phyloP scores from a whole-genome alignment of 2,329 filamentous ascomycete species.

The Monosporascus sp. region DNA sequence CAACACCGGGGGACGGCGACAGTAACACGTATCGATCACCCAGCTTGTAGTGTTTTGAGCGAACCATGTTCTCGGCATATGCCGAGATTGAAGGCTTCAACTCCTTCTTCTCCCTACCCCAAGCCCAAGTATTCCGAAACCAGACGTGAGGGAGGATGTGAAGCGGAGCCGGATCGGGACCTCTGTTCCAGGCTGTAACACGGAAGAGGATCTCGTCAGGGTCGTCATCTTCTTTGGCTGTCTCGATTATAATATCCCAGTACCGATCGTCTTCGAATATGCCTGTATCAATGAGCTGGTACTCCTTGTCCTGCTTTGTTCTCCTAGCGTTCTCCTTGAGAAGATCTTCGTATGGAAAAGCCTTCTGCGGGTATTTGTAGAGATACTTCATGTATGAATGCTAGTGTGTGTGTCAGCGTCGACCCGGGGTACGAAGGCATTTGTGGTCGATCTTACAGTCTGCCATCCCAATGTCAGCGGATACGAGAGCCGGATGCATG shows the following conservation, averaged over 20 bases:
- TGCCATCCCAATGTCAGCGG: conserved; percentile 24
- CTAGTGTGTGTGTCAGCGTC: conserved; percentile 35
- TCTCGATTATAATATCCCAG: conserved; percentile 97
- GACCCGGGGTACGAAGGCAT: conserved; percentile 2
- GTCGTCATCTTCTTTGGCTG: conserved; percentile 87
- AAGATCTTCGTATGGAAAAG: conserved; percentile 88
- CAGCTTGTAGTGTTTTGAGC: conserved; percentile 73
- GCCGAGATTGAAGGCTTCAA: conserved; percentile 75
- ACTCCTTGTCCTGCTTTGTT: conserved; percentile 73
- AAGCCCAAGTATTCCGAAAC: conserved; percentile 97
- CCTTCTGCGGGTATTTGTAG: conserved; percentile 92
- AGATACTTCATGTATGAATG: conserved; percentile 99
- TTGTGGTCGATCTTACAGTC: conserved; percentile 34
- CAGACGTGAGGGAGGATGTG: conserved; percentile 94
- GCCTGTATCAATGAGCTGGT: conserved; percentile 86
- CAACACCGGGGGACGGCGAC: conserved; percentile 84
- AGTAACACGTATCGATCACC: conserved; percentile 80
- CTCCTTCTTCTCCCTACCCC: conserved; percentile 71
- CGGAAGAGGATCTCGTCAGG: conserved; percentile 89
- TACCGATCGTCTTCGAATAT: conserved; percentile 85
- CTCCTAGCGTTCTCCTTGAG: conserved; percentile 77
- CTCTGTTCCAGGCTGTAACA: conserved; percentile 93
- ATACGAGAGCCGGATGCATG: conserved; percentile 1
- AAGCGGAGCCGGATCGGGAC: conserved; percentile 80
- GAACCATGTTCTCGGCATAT: conserved; percentile 60